Evolutionary conservation across 257 asterid genomes (phyloP), one percentile per base, ranked within the genome.

Genomic region (Paulownia fortunei): DNA sequence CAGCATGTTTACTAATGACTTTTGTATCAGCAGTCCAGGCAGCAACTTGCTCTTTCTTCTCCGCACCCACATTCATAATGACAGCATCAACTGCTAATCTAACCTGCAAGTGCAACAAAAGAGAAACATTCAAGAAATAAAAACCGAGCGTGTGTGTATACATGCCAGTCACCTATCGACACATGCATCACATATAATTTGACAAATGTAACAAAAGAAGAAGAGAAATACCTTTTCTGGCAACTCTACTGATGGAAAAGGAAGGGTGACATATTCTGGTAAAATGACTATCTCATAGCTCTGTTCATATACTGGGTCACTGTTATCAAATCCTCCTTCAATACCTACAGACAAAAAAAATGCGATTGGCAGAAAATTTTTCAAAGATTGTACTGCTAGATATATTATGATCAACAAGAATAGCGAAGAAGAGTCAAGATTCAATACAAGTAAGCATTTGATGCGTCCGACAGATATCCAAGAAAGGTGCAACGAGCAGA

Each of bases 171-270:
- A 62, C 68, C 60, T 58, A 76, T 19, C 70, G 54, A 21, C 42
- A 59, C 69, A 34, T 59, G 36, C 60, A 56, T 23, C 68, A 68
- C 19, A 8, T 54, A 70, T 27, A 67, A 64, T 12, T 37, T 54
- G 18, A 64, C 54, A 82, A 15, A 66, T 30, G 37, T 12, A 39
- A 36, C 36, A 3, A 26, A 30, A 58, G 49, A 69, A 72, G 65
- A 49, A 23, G 80, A 58, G 27, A 24, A 26, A 15, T 81, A 93
- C 99, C 95, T 93, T 93, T 83, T 96, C 99, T 23, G 99, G 99
- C 82, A 96, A 86, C 86, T 93, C 97, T 36, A 93, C 97, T 4
- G 97, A 93, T 72, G 99, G 99, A 87, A 92, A 93, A 76, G 97
- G 94, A 81, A 96, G 93, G 76, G 90, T 81, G 5, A 87, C 87